A percentile compares a stretch with the other conserved stretches of the same genome.
phyloP scores from a whole-genome alignment of 345 rosid genomes.

The Pseudoturritis turrita region DNA sequence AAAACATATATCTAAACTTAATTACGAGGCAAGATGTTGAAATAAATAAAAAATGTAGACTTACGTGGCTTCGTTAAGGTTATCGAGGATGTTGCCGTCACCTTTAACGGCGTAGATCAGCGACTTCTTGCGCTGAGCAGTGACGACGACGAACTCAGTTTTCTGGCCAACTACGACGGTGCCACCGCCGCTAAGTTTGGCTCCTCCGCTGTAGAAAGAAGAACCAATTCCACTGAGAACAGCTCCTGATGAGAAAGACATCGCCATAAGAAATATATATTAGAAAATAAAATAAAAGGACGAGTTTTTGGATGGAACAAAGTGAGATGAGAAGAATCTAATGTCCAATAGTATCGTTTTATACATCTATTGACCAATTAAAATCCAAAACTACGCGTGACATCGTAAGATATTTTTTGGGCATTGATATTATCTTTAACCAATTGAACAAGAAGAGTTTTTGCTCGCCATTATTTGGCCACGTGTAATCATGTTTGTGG shows the following conservation, averaged over 20 bases:
- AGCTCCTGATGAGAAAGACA: slow-evolving; percentile 27
- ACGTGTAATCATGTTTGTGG: slow-evolving; percentile 8
- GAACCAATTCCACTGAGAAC: slow-evolving; percentile 13
- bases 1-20: neutral
- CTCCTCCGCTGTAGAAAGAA: slow-evolving; percentile 10
- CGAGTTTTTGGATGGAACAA: neutral
- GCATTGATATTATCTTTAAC: neutral
- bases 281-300: neutral
- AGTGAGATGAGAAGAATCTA: neutral
- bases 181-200: neutral
- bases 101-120: slow-evolving; percentile 15
- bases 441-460: no score
- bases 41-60: neutral
- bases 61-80: slow-evolving; percentile 18
- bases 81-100: slow-evolving; percentile 24
- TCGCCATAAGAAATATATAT: neutral
- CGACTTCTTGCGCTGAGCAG: slow-evolving; percentile 24
- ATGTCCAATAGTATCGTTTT: neutral
- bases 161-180: neutral
- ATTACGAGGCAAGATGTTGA: neutral
- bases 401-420: slow-evolving; percentile 2
- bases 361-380: slow-evolving; percentile 9
- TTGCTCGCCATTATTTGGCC: neutral
- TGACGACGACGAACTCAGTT: neutral
- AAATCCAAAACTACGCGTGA: slow-evolving; percentile 5